These are phyloP conservation scores for Neurospora sublineolata DNA, from an alignment of 495 filamentous ascomycete genomes.

Conservation along the genomic window DNA sequence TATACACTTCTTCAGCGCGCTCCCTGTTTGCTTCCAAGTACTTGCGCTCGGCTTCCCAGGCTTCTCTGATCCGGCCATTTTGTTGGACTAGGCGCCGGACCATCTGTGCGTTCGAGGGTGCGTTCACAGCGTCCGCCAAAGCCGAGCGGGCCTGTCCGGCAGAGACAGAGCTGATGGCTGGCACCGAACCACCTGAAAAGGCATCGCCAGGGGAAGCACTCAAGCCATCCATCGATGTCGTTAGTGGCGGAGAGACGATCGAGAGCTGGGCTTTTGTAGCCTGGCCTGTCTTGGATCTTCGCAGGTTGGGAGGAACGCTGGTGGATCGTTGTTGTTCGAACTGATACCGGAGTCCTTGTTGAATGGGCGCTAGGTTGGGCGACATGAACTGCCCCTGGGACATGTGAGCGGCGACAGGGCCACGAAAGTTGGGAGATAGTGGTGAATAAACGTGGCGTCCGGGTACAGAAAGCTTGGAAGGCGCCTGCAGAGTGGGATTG, in stretches of 20 bases:
- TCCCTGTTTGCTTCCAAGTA: slow-evolving; percentile 33
- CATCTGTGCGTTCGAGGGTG: slow-evolving; percentile 17
- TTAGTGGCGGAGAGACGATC: not conserved
- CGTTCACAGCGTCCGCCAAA: slow-evolving; percentile 11
- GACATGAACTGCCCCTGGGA: slow-evolving; percentile 3
- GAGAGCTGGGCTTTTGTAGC: not conserved
- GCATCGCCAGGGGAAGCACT: not conserved
- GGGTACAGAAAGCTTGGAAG: not conserved
- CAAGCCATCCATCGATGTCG: not conserved
- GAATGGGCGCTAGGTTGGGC: slow-evolving; percentile 5
- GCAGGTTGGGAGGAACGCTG: slow-evolving; percentile 13
- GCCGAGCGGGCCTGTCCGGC: slow-evolving; percentile 11
- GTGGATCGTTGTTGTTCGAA: slow-evolving; percentile 10
- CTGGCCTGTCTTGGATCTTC: not conserved
- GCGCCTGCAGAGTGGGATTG: not conserved
- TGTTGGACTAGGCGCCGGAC: slow-evolving; percentile 32
- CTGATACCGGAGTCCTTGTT: slow-evolving; percentile 3
- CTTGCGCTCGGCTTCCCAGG: slow-evolving; percentile 36
- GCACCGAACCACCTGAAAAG: not conserved
- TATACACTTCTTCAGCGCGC: slow-evolving; percentile 34
- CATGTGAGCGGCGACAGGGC: slow-evolving; percentile 2
- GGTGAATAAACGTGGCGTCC: slow-evolving; percentile 6
- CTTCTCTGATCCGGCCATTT: slow-evolving; percentile 26
- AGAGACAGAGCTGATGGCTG: slow-evolving; percentile 10
- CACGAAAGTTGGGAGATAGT: slow-evolving; percentile 2